Evolutionary conservation across 1,284 basidiomycete genomes (phyloP).

Genomic region (Marasmius sp.): DNA sequence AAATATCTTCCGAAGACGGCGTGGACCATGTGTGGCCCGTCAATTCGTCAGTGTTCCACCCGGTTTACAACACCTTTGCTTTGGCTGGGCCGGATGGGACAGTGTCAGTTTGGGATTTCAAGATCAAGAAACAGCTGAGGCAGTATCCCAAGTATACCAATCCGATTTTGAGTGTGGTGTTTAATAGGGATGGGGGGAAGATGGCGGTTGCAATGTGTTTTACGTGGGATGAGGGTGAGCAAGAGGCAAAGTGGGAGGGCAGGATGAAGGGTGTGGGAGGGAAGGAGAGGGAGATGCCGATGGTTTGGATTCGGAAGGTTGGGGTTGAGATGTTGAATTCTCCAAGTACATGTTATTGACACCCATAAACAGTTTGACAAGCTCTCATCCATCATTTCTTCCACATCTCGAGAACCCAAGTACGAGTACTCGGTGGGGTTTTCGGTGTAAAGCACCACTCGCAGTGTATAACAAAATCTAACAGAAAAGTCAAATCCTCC

Average conservation of each 20-base stretch:
- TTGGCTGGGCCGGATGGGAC: conserved; percentile 91
- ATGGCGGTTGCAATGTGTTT: conserved; percentile 84
- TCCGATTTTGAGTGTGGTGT: conserved; percentile 74
- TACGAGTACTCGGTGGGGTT: no score
- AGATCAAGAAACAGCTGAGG: conserved; percentile 91
- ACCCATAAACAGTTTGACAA: no score
- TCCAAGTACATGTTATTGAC: no score
- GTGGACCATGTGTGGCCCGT: conserved; percentile 99
- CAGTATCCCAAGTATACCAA: conserved; percentile 82
- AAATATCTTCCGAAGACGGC: conserved; percentile 84
- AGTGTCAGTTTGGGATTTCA: conserved; percentile 95
- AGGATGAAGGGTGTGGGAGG: conserved; percentile 1
- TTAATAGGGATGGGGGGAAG: conserved; percentile 81
- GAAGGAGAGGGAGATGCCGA: conserved; percentile 34
- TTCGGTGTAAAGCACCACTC: no score
- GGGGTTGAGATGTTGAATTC: no score
- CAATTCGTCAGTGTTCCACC: conserved; percentile 93
- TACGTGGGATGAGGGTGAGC: conserved; percentile 85
- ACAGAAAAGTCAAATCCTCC: no score
- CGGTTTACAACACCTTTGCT: conserved; percentile 91
- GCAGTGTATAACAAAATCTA: no score
- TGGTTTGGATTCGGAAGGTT: conserved; percentile 45
- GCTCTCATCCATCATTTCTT: no score
- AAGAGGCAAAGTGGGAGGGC: conserved; percentile 44
- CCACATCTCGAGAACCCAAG: no score